A percentile compares a stretch with the other conserved stretches of the same genome.
These are phyloP conservation scores for Plasmodium billcollinsi DNA, from an alignment of 169 alveolate species.

Conservation along the genomic window DNA sequence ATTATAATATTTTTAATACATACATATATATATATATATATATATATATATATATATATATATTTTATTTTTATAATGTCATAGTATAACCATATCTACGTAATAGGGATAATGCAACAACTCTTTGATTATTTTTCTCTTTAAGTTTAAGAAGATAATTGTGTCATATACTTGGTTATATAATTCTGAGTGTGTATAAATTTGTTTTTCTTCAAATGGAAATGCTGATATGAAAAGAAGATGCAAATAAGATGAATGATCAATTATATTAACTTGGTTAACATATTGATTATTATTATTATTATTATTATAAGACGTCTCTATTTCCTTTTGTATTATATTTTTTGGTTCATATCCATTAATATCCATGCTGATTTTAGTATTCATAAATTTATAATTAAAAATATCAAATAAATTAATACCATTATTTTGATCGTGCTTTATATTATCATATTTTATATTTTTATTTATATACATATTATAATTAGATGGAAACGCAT, in stretches of 20 bases:
- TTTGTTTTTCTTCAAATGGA: slow-evolving; percentile 19
- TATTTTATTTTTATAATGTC: not conserved
- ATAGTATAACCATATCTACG: slow-evolving; percentile 63
- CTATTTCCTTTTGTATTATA: too few relatives aligned
- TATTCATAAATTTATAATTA: slow-evolving; percentile 26
- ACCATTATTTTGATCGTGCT: not conserved
- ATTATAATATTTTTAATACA: too few relatives aligned
- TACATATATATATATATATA: too few relatives aligned
- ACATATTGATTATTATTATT: not conserved
- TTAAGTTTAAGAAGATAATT: slow-evolving; percentile 14
- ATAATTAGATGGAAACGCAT: not conserved
- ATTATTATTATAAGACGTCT: not conserved
- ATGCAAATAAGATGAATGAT: slow-evolving; percentile 11
- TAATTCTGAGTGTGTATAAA: slow-evolving; percentile 27
- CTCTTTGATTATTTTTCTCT: slow-evolving; percentile 27
- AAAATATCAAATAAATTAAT: slow-evolving; percentile 43
- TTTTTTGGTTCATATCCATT: not conserved
- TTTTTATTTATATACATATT: not conserved
- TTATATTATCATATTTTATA: not conserved
- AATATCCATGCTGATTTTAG: not conserved
- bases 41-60: too few relatives aligned
- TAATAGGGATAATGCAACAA: slow-evolving; percentile 57
- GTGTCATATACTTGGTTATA: slow-evolving; percentile 49
- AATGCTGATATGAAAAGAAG: slow-evolving; percentile 19
- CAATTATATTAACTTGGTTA: not conserved